A percentile compares a stretch with the other conserved stretches of the same genome.
Conservation (phyloP, 1,139 yeast genomes). For the Blastobotrys persicus region DNA sequence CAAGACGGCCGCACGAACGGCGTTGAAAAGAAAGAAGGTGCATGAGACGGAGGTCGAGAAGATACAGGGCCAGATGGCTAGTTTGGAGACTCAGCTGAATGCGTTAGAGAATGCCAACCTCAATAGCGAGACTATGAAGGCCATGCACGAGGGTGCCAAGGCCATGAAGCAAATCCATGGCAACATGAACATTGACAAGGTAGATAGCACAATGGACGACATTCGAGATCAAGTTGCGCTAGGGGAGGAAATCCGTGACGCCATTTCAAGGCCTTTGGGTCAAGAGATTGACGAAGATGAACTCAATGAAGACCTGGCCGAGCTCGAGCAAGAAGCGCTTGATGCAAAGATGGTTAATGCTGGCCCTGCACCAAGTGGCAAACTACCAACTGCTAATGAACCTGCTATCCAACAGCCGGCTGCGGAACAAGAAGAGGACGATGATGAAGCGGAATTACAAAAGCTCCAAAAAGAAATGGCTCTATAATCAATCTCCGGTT, state of each 20-base stretch:
- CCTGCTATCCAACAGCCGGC: slow-evolving; percentile 33
- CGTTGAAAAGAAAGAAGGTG: slow-evolving; percentile 84
- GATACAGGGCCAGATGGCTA: slow-evolving; percentile 84
- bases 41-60: slow-evolving; percentile 73
- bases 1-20: slow-evolving; percentile 78
- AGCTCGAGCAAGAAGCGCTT: slow-evolving; percentile 76
- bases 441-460: slow-evolving; percentile 51
- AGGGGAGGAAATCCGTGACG: slow-evolving; percentile 93
- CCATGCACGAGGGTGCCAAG: slow-evolving; percentile 95
- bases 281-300: slow-evolving; percentile 76
- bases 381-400: slow-evolving; percentile 36
- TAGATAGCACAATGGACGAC: slow-evolving; percentile 98
- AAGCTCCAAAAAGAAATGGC: slow-evolving; percentile 97
- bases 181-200: slow-evolving; percentile 92
- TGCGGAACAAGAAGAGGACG: slow-evolving; percentile 35
- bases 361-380: slow-evolving; percentile 41
- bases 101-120: slow-evolving; percentile 94
- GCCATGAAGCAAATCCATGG: slow-evolving; percentile 97
- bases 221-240: slow-evolving; percentile 94
- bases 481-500: slow-evolving; percentile 4
- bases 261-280: slow-evolving; percentile 89
- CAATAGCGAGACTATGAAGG: slow-evolving; percentile 97
- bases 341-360: slow-evolving; percentile 56
- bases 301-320: slow-evolving; percentile 91
- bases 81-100: slow-evolving; percentile 81